Conservation (phyloP, 2,329 filamentous ascomycete genomes). For the Aspergillus melleus region DNA sequence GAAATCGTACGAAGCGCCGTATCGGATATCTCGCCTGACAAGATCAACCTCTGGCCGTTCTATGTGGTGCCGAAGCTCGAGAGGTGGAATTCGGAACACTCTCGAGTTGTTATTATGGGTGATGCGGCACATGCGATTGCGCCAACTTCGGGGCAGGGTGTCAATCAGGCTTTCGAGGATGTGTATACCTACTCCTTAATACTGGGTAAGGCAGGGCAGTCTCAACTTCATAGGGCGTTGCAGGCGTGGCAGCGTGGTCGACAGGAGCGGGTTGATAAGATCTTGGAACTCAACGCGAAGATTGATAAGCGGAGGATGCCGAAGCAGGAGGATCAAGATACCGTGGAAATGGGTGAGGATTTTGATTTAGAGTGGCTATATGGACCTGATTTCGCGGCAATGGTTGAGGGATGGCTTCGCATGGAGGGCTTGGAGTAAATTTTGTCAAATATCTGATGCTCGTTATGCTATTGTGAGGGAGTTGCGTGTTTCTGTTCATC, state of each 20-base stretch:
- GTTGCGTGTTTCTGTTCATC: too few species aligned
- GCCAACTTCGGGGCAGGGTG: slow-evolving; percentile 61
- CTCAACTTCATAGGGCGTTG: slow-evolving; percentile 28
- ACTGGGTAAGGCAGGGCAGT: slow-evolving; percentile 25
- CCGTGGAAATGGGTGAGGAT: slow-evolving; percentile 21
- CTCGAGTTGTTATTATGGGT: slow-evolving; percentile 52
- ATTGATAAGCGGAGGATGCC: slow-evolving; percentile 53
- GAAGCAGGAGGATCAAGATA: slow-evolving; percentile 4
- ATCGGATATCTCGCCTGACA: slow-evolving; percentile 35
- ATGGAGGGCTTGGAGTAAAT: not conserved
- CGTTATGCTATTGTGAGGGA: slow-evolving; percentile 6
- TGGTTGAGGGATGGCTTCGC: slow-evolving; percentile 32
- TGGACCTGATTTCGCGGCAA: slow-evolving; percentile 38
- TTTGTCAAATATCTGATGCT: not conserved
- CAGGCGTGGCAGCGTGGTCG: slow-evolving; percentile 51
- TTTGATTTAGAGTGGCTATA: slow-evolving; percentile 49
- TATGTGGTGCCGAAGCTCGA: slow-evolving; percentile 50
- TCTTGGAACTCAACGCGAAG: slow-evolving; percentile 51
- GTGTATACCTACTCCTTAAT: slow-evolving; percentile 48
- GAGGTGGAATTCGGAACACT: slow-evolving; percentile 42
- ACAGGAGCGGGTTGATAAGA: slow-evolving; percentile 49
- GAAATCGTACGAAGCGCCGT: slow-evolving; percentile 40
- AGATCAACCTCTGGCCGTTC: slow-evolving; percentile 53
- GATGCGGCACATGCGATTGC: slow-evolving; percentile 65
- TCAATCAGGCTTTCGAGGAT: slow-evolving; percentile 59